Evolutionary conservation across 192 early-diverging fungal species (phyloP), one percentile per base, ranked within the genome.

Genomic region (Umbelopsis isabellina): DNA sequence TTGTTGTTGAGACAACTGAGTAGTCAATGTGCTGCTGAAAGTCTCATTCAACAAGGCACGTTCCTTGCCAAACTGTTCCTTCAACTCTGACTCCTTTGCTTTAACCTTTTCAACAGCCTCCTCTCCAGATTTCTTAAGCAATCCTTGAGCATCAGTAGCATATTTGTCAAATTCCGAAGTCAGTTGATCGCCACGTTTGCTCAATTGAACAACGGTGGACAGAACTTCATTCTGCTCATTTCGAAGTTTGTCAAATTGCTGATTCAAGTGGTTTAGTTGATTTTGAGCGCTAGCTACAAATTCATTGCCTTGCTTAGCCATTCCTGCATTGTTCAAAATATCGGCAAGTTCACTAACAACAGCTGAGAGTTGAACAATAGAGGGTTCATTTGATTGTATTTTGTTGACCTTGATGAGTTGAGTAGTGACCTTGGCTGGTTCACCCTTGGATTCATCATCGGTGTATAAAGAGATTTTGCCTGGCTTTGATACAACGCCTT

Each of bases 81-180:
- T 79, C 37, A 88, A 75, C 64, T 87, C 72, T 18, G 81, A 78
- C 71, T 84, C 84, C 49, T 86, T 79, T 9, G 67, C 37, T 23
- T 75, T 68, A 49, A 86, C 74, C 4, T 86, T 81, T 16, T 82
- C 76, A 20, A 75, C 81, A n/a, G 82, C 73, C 11, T 80, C 68
- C 13, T 76, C 72, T 61, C 80, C 82, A 64, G 87, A 74, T 13
- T 84, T 71, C 13, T 79, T 73, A 52, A 87, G 78, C 10, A 81
- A 75, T 23, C 71, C 76, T 9, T 88, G 83, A 37, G 87, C 81
- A 53, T 87, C 83, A 35, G 73, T 61, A 61, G 81, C 83, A 75
- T 94, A 84, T 49, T 88, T 84, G 12, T 80, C 79, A 21, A 93
- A 75, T 11, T 88, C 84, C 10, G 80, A 78, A 68, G 88, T 76